Percentiles rank a stretch among this genome's conserved stretches.
phyloP scores from a whole-genome alignment of 352 stramenopile genomes.

The Phytophthora foliorum region DNA sequence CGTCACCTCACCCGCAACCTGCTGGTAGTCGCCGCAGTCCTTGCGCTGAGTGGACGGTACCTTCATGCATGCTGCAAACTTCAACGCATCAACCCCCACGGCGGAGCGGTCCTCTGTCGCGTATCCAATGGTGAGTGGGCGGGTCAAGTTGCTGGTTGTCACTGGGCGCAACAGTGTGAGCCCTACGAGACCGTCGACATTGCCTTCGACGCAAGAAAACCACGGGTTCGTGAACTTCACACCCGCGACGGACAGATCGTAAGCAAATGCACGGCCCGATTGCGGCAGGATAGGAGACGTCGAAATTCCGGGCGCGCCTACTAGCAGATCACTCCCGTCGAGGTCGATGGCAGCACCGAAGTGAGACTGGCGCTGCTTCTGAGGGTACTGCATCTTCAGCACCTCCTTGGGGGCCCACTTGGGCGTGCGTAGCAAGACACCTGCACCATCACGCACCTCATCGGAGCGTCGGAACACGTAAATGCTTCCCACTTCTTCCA shows the following conservation, averaged over 20 bases:
- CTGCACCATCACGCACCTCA: constrained; percentile 77
- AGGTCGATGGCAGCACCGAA: constrained; percentile 69
- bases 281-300: constrained; percentile 46
- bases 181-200: constrained; percentile 61
- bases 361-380: constrained; percentile 65
- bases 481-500: constrained; percentile 66
- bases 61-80: constrained; percentile 69
- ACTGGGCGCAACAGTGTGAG: constrained; percentile 61
- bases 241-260: constrained; percentile 63
- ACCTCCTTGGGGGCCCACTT: constrained; percentile 80
- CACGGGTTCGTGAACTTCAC: constrained; percentile 66
- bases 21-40: constrained; percentile 82
- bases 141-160: constrained; percentile 48
- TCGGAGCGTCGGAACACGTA: constrained; percentile 75
- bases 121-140: constrained; percentile 71
- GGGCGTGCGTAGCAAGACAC: constrained; percentile 64
- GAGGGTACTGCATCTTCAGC: constrained; percentile 80
- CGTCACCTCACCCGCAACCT: constrained; percentile 86
- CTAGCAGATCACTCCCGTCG: constrained; percentile 63
- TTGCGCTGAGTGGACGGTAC: constrained; percentile 63
- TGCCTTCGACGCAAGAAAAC: constrained; percentile 77
- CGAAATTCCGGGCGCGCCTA: constrained; percentile 69
- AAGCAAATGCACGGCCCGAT: constrained; percentile 72
- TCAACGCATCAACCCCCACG: constrained; percentile 57
- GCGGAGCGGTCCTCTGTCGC: constrained; percentile 83